Percentiles rank a stretch among this genome's conserved stretches.
Evolutionary conservation across 306 rosid species (phyloP).

Genomic region (Dalbergia cultrata): DNA sequence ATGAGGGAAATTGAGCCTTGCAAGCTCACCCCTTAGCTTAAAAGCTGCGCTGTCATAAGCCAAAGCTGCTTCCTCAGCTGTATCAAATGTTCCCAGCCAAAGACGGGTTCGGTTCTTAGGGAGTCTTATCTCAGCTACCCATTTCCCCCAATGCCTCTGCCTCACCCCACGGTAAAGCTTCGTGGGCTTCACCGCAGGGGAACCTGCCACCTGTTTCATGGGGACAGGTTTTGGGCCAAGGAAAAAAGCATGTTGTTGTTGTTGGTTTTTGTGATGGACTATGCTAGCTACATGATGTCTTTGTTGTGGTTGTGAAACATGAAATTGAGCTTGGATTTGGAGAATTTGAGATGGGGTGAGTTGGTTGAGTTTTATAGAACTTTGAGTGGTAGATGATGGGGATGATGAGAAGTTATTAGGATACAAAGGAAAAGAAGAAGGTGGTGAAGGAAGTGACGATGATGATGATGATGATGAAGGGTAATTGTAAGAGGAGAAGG

Average conservation of each 20-base stretch:
- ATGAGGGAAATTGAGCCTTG: constrained; percentile 79
- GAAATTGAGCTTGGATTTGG: constrained; percentile 73
- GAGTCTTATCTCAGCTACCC: constrained; percentile 93
- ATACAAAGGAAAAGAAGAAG: constrained; percentile 32
- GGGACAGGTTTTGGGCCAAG: constrained; percentile 61
- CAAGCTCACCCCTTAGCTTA: constrained; percentile 76
- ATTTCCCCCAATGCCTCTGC: constrained; percentile 89
- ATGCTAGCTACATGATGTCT: background rate
- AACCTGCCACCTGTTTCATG: constrained; percentile 59
- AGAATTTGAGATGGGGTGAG: constrained; percentile 68
- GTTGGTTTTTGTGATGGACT: background rate
- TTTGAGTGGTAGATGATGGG: constrained; percentile 40
- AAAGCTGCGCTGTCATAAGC: constrained; percentile 83
- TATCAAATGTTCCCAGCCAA: constrained; percentile 87
- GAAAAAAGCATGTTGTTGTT: constrained; percentile 27
- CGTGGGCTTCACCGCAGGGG: constrained; percentile 51
- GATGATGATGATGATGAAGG: background rate
- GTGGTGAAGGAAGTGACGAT: background rate
- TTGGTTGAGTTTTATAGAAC: constrained; percentile 66
- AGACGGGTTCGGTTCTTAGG: constrained; percentile 86
- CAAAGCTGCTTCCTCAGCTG: constrained; percentile 82
- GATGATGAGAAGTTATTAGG: constrained; percentile 44
- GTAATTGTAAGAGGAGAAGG: too few species aligned
- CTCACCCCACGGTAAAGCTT: constrained; percentile 84
- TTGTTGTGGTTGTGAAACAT: constrained; percentile 47